These are phyloP conservation scores for Lachancea thermotolerans DNA, from an alignment of 805 yeast species.

Conservation along the genomic window DNA sequence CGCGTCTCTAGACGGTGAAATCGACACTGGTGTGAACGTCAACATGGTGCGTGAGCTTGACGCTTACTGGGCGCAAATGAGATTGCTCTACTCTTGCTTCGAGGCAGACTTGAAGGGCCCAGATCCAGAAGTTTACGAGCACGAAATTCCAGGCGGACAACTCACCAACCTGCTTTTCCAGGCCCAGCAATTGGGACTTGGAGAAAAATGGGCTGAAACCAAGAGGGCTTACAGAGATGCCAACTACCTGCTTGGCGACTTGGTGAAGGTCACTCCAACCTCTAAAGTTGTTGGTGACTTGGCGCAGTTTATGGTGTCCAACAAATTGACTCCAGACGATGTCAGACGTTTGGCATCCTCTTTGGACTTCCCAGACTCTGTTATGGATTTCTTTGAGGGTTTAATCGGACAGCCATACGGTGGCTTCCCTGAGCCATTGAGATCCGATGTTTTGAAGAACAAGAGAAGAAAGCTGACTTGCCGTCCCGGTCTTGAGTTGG, in stretches of 20 bases:
- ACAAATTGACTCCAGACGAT: constrained; percentile 80
- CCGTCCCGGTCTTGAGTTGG: constrained; percentile 88
- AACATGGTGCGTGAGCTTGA: constrained; percentile 75
- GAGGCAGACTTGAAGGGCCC: constrained; percentile 99
- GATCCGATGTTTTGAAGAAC: constrained; percentile 83
- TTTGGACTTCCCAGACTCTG: constrained; percentile 97
- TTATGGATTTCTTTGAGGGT: constrained; percentile 97
- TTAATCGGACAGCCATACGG: constrained; percentile 99
- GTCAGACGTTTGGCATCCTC: constrained; percentile 81
- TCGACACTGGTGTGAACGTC: constrained; percentile 65
- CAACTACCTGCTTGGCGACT: constrained; percentile 84
- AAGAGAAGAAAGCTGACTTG: constrained; percentile 83
- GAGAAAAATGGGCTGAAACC: constrained; percentile 94
- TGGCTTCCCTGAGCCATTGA: constrained; percentile 98
- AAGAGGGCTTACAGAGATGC: constrained; percentile 92
- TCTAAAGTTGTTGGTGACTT: constrained; percentile 99
- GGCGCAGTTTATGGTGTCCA: constrained; percentile 99
- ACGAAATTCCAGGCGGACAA: constrained; percentile 99
- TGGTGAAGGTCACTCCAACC: constrained; percentile 98
- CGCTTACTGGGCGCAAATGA: constrained; percentile 98
- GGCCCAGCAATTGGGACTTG: constrained; percentile 98
- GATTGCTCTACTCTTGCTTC: constrained; percentile 91
- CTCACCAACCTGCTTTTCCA: constrained; percentile 96
- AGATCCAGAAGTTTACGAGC: constrained; percentile 97
- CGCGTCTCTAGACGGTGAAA: constrained; percentile 84